A percentile compares a stretch with the other conserved stretches of the same genome.
Conservation (phyloP, 2,329 filamentous ascomycete genomes). For the Alternaria arbusti region DNA sequence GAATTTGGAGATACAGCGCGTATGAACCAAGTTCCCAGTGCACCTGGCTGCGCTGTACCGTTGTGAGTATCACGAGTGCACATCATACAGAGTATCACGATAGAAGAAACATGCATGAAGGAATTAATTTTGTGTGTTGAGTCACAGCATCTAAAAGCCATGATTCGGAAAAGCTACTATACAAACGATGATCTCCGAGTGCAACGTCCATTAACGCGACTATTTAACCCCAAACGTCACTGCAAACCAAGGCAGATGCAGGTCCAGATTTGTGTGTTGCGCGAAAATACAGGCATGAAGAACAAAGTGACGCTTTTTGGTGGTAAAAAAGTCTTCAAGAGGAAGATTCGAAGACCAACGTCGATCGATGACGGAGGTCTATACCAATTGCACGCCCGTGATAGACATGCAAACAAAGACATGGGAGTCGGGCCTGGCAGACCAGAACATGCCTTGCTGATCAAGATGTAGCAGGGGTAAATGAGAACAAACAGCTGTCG, state of each 20-base stretch:
- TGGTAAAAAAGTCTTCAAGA: neutral
- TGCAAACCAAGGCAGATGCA: neutral
- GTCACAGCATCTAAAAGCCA: neutral
- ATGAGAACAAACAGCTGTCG: neutral
- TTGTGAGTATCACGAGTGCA: neutral
- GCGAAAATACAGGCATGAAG: constrained; percentile 9
- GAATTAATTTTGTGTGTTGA: neutral
- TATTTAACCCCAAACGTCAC: neutral
- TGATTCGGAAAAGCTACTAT: constrained; percentile 7
- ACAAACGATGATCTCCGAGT: constrained; percentile 4
- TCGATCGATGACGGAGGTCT: constrained; percentile 1
- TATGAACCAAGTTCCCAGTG: too few species aligned
- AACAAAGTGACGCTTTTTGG: constrained; percentile 14
- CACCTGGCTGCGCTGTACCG: too few species aligned
- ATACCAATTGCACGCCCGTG: neutral
- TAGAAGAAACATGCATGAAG: neutral
- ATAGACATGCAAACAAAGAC: constrained; percentile 1
- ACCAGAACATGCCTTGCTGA: neutral
- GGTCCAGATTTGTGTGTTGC: neutral
- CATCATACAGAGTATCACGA: neutral
- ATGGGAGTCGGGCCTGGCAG: neutral
- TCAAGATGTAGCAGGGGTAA: neutral
- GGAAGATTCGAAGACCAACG: neutral
- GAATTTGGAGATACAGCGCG: too few species aligned
- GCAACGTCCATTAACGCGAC: neutral